Base-by-base conservation (phyloP, 768 basidiomycete genomes). In the Phaeolepiota aurea region DNA sequence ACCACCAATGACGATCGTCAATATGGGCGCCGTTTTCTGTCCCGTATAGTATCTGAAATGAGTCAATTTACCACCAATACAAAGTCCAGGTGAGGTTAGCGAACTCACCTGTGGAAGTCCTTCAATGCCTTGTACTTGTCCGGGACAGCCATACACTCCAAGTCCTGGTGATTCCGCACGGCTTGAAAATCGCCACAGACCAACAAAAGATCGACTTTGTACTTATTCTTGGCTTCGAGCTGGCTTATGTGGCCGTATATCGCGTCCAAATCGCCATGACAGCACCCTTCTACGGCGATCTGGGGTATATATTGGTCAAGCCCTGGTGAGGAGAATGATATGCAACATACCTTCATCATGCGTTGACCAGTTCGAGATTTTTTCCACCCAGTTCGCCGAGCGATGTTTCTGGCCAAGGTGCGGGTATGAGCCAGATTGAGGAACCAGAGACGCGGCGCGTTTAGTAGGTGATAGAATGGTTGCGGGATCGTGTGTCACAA, bases 181-280 rank as follows among this genome's bases (percentile, higher is more conserved):
- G 96, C 93, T 61, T 96, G 80, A 52, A 99, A 98, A 63, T 99
- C 96, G 10, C 96, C 96, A 44, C 94, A 97, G 20, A 97, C 82
- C 30, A 99, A 73, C 11, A 99, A 74, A 1, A 92, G 64, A 52
- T 94, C 88, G 41, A 96, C 76, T 41, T 75, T 79, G 59, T 79
- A 81, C 10, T 65, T 58, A 50, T 86, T 72, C 45, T 61, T 62
- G 1, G 53, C 46, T 54, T 96, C 86, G 20, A 91, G 74, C 10
- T 63, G 50, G 2, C 59, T 62, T 40, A 97, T 76, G 22, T 82
- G 74, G 7, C 62, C 56, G 64, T 98, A 98, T 40, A 94, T 94
- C 7, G 74, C 72, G 58, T 89, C 85, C n/a, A 96, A 76, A 46
- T 82, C 76, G 22, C 96, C 96, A 57, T 99, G 96, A 50, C 88